phyloP scores from a whole-genome alignment of 2,329 filamentous ascomycete genomes.

The Xylariaceae sp. region DNA sequence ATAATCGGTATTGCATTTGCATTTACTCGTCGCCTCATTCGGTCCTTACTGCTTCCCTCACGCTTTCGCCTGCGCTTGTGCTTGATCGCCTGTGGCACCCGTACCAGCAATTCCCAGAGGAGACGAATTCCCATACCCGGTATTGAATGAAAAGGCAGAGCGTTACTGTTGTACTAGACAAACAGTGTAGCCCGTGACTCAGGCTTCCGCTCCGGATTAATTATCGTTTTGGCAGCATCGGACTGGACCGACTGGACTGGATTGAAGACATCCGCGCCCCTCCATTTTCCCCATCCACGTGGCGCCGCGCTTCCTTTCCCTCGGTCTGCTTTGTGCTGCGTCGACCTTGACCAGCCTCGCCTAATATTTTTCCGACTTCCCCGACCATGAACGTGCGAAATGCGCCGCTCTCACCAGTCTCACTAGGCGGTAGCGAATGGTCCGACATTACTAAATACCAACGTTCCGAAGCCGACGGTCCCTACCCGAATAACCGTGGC shows the following conservation, averaged over 20 bases:
- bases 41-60: too few relatives aligned
- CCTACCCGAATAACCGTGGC: constrained; percentile 46
- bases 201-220: not conserved
- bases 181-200: not conserved
- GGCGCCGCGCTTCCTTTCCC: not conserved
- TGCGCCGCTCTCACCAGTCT: constrained; percentile 74
- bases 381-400: constrained; percentile 62
- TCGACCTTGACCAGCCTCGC: constrained; percentile 9
- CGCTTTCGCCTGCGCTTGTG: too few relatives aligned
- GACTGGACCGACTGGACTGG: constrained; percentile 7
- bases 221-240: constrained; percentile 7
- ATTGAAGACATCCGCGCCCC: constrained; percentile 8
- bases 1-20: too few relatives aligned
- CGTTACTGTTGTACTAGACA: not conserved
- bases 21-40: too few relatives aligned
- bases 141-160: constrained; percentile 1
- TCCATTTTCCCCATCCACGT: constrained; percentile 10
- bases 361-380: constrained; percentile 6
- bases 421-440: constrained; percentile 78
- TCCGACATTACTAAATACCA: constrained; percentile 63
- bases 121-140: too few relatives aligned
- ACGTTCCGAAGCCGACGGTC: constrained; percentile 42
- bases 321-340: constrained; percentile 12
- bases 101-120: too few relatives aligned
- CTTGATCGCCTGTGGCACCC: too few relatives aligned